These are phyloP conservation scores for Termitomyces sp. DNA, from an alignment of 768 basidiomycete species.

Conservation along the genomic window DNA sequence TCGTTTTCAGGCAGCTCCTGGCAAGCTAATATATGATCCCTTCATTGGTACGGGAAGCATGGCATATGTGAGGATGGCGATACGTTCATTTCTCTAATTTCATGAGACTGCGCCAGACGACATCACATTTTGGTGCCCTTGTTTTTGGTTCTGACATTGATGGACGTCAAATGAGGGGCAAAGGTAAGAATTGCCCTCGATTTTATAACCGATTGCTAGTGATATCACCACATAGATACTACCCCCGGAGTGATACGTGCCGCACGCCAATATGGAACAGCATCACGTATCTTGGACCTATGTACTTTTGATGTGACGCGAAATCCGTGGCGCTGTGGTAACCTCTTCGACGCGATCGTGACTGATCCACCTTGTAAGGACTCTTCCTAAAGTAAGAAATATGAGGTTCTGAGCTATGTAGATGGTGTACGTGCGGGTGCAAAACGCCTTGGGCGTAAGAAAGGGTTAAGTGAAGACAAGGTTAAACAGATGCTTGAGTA, in stretches of 20 bases:
- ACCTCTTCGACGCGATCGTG: slow-evolving; percentile 88
- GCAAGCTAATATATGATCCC: slow-evolving; percentile 91
- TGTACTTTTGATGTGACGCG: slow-evolving; percentile 91
- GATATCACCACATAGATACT: slow-evolving; percentile 23
- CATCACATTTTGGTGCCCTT: slow-evolving; percentile 81
- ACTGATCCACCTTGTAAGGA: slow-evolving; percentile 89
- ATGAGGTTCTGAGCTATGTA: slow-evolving; percentile 18
- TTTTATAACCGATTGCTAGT: neutral
- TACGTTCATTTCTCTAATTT: neutral
- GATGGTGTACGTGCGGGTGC: slow-evolving; percentile 92
- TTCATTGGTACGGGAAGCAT: slow-evolving; percentile 93
- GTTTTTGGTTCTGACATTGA: slow-evolving; percentile 95
- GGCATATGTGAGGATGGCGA: slow-evolving; percentile 57
- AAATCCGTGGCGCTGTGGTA: slow-evolving; percentile 86
- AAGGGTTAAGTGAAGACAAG: slow-evolving; percentile 33
- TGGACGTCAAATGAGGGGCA: slow-evolving; percentile 95
- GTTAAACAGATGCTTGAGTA: slow-evolving; percentile 32
- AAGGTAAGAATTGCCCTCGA: slow-evolving; percentile 41
- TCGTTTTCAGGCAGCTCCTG: slow-evolving; percentile 64
- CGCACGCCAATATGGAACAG: slow-evolving; percentile 79
- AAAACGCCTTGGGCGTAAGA: slow-evolving; percentile 72
- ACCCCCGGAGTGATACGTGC: slow-evolving; percentile 73
- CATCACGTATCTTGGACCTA: slow-evolving; percentile 70
- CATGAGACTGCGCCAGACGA: slow-evolving; percentile 44
- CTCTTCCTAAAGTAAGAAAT: neutral